Conservation (phyloP, 2,329 filamentous ascomycete genomes). For the Teratosphaeria zuluensis region DNA sequence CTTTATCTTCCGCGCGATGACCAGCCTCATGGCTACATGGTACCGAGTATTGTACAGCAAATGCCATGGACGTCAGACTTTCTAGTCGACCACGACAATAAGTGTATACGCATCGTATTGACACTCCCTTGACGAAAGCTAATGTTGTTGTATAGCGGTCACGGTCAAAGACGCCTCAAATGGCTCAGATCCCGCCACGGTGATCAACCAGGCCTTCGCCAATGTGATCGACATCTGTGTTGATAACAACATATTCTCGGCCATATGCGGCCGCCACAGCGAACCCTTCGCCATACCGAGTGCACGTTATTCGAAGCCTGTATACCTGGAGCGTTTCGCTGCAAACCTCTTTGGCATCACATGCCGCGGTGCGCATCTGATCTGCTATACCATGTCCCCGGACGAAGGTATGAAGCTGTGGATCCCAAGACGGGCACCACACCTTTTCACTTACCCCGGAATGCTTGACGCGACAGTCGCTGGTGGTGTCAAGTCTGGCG, state of each 20-base stretch:
- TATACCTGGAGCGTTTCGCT: constrained; percentile 63
- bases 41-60: constrained; percentile 50
- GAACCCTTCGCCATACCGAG: constrained; percentile 68
- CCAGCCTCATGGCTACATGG: constrained; percentile 50
- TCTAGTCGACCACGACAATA: constrained; percentile 33
- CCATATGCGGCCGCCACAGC: constrained; percentile 65
- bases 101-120: neutral
- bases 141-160: neutral
- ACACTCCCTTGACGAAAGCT: neutral
- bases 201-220: constrained; percentile 45
- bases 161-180: constrained; percentile 37
- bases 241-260: constrained; percentile 51
- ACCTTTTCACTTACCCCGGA: constrained; percentile 76
- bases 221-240: constrained; percentile 52
- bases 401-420: constrained; percentile 62
- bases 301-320: constrained; percentile 42
- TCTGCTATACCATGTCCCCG: constrained; percentile 51
- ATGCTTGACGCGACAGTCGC: constrained; percentile 95
- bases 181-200: constrained; percentile 50
- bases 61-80: constrained; percentile 46
- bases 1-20: constrained; percentile 60
- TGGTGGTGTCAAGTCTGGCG: constrained; percentile 70
- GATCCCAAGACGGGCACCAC: constrained; percentile 65
- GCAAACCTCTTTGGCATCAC: constrained; percentile 64
- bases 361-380: constrained; percentile 71